phyloP scores from a whole-genome alignment of 2,329 filamentous ascomycete genomes.

The Emmonsia crescens region DNA sequence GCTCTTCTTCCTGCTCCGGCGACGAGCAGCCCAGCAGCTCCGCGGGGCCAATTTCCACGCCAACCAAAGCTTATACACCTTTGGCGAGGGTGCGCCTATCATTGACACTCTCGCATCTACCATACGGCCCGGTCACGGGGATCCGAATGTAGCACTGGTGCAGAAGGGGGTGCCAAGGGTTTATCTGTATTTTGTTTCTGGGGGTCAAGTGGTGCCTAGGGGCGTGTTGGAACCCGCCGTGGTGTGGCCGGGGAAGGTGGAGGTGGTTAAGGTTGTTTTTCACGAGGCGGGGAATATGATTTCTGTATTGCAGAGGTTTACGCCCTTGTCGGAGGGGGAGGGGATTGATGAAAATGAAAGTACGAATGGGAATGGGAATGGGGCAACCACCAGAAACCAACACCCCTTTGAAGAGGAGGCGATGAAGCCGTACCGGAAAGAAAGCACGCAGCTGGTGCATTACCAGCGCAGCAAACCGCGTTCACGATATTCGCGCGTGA shows the following conservation, averaged over 20 bases:
- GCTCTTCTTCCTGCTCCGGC: constrained; percentile 25
- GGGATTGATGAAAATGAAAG: constrained; percentile 11
- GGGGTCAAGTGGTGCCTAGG: constrained; percentile 13
- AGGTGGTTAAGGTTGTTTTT: constrained; percentile 25
- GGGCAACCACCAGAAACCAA: constrained; percentile 1
- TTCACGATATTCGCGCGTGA: not conserved
- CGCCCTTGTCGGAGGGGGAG: constrained; percentile 14
- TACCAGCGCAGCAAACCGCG: constrained; percentile 10
- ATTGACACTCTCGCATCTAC: constrained; percentile 27
- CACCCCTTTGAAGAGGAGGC: constrained; percentile 28
- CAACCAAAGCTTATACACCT: constrained; percentile 20
- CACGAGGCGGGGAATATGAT: constrained; percentile 14
- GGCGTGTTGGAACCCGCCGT: constrained; percentile 17
- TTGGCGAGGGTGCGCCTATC: constrained; percentile 14
- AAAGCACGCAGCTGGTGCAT: constrained; percentile 21
- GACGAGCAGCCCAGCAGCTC: constrained; percentile 22
- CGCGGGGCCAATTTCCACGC: constrained; percentile 28
- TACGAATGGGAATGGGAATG: not conserved
- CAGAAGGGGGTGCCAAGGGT: constrained; percentile 22
- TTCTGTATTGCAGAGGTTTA: constrained; percentile 26
- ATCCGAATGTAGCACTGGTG: constrained; percentile 19
- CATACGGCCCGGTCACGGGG: constrained; percentile 5
- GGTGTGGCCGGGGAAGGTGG: constrained; percentile 18
- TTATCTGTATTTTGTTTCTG: constrained; percentile 17
- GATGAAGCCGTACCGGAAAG: constrained; percentile 14